Evolutionary conservation across 2,329 filamentous ascomycete genomes (phyloP).

Genomic region (Paracoccidioides lutzii): DNA sequence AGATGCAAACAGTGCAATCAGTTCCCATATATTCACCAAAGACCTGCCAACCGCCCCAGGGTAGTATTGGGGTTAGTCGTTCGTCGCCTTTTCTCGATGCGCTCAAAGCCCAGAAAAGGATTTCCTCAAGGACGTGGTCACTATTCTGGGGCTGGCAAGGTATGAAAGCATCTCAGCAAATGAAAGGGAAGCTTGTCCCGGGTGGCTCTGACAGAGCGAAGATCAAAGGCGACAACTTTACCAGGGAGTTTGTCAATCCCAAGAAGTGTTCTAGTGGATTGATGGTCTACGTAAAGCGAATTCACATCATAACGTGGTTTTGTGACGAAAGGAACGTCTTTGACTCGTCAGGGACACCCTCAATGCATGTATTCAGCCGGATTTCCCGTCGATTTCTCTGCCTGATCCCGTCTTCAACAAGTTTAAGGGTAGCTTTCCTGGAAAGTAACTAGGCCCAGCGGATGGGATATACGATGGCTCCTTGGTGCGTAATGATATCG

Average conservation of each 20-base stretch:
- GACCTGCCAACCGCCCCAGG: neutral
- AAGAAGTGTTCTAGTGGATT: conserved; percentile 5
- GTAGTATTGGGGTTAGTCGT: neutral
- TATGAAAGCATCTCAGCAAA: conserved; percentile 1
- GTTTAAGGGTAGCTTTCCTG: conserved; percentile 1
- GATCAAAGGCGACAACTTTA: conserved; percentile 4
- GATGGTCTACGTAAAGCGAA: conserved; percentile 4
- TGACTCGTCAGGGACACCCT: neutral
- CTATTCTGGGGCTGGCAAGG: conserved; percentile 9
- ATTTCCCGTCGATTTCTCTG: neutral
- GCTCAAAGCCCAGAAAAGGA: neutral
- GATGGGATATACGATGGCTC: neutral
- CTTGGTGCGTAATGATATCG: neutral
- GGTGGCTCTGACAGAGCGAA: conserved; percentile 10
- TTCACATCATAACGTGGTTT: neutral
- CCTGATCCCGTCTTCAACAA: neutral
- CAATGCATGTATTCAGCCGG: neutral
- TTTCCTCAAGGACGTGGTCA: conserved; percentile 8
- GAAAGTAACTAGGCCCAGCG: neutral
- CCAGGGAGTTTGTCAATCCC: neutral
- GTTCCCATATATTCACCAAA: conserved; percentile 4
- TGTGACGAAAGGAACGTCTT: neutral
- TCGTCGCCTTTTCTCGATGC: neutral
- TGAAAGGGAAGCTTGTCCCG: conserved; percentile 8
- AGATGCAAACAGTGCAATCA: neutral